Conservation (phyloP, 495 filamentous ascomycete genomes). For the Daldinia caldariorum region DNA sequence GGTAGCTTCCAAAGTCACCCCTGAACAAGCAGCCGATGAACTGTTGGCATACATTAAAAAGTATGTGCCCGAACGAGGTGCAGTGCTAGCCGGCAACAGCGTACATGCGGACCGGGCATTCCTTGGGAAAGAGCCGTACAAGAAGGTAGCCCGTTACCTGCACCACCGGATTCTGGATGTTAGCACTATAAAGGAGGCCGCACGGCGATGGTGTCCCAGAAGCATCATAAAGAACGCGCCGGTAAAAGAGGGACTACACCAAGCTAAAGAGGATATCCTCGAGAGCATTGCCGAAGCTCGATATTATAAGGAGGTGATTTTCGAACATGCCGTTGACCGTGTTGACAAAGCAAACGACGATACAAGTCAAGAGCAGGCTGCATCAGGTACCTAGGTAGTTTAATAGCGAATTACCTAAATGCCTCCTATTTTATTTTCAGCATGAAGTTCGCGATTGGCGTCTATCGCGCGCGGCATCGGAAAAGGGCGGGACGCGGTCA, state of each 20-base stretch:
- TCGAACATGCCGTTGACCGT: slow-evolving; percentile 44
- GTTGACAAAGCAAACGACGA: neutral
- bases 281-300: slow-evolving; percentile 93
- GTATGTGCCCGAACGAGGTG: slow-evolving; percentile 70
- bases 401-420: neutral
- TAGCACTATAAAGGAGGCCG: slow-evolving; percentile 89
- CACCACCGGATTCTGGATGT: slow-evolving; percentile 94
- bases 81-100: slow-evolving; percentile 87
- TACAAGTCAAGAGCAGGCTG: neutral
- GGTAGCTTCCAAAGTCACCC: slow-evolving; percentile 74
- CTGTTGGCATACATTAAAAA: slow-evolving; percentile 81
- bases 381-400: slow-evolving; percentile 6
- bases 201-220: slow-evolving; percentile 77
- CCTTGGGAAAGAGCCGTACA: slow-evolving; percentile 77
- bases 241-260: slow-evolving; percentile 77
- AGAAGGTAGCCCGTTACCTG: slow-evolving; percentile 74
- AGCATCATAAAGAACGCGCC: slow-evolving; percentile 69
- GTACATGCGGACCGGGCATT: slow-evolving; percentile 92
- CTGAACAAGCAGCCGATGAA: slow-evolving; percentile 74
- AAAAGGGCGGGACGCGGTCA: neutral
- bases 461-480: neutral
- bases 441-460: neutral
- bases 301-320: slow-evolving; percentile 77
- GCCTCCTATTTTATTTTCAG: neutral
- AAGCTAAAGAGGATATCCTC: slow-evolving; percentile 88